A percentile compares a stretch with the other conserved stretches of the same genome.
Conservation (phyloP, 225 moss, liverwort and hornwort species). For the Anthoceros angustus region DNA sequence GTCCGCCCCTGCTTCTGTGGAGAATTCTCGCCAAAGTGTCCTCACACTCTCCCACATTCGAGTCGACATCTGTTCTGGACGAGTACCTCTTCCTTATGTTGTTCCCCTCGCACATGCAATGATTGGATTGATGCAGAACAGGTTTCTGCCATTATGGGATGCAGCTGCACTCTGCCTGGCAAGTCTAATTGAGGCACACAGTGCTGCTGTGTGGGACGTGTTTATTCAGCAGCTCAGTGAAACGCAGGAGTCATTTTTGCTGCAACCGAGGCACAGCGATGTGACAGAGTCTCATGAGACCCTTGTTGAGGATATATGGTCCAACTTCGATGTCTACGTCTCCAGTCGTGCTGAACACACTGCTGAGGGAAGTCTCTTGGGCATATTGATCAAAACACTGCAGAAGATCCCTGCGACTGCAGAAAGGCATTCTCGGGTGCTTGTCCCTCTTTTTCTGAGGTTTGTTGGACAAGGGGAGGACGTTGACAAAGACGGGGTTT, state of each 20-base stretch:
- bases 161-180: constrained; percentile 56
- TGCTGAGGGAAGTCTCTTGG: constrained; percentile 47
- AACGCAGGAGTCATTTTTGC: constrained; percentile 45
- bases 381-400: constrained; percentile 38
- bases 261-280: constrained; percentile 13
- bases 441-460: constrained; percentile 73
- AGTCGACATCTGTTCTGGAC: constrained; percentile 52
- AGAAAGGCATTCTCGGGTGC: constrained; percentile 85
- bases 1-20: constrained; percentile 39
- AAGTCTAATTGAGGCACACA: constrained; percentile 43
- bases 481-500: constrained; percentile 29
- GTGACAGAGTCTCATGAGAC: constrained; percentile 13
- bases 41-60: constrained; percentile 46
- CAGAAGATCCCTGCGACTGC: constrained; percentile 66
- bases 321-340: constrained; percentile 30
- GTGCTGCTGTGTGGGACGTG: constrained; percentile 39
- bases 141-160: constrained; percentile 86
- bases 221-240: constrained; percentile 37
- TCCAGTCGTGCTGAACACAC: constrained; percentile 34
- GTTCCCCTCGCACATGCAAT: constrained; percentile 62
- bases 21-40: constrained; percentile 57
- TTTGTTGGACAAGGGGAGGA: constrained; percentile 53
- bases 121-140: constrained; percentile 71
- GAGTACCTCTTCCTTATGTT: constrained; percentile 42
- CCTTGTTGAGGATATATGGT: constrained; percentile 28